Evolutionary conservation across 108 stramenopile genomes (phyloP).

Genomic region (Fragilariopsis cylindrus): DNA sequence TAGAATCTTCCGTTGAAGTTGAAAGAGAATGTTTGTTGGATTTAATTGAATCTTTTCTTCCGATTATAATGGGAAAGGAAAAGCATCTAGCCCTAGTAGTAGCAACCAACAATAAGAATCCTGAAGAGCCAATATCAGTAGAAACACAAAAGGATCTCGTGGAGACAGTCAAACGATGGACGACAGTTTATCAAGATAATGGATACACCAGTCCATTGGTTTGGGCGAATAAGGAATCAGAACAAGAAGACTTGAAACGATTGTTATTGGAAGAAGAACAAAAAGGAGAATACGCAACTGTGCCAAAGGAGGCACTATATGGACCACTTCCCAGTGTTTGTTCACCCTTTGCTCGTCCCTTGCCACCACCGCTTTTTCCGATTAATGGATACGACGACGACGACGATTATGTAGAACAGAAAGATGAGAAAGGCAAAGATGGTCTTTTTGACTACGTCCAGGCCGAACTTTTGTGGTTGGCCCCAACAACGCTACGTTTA

Average conservation of each 20-base stretch:
- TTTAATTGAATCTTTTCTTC: conserved; percentile 39
- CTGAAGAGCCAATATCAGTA: conserved; percentile 20
- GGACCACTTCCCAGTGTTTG: conserved; percentile 34
- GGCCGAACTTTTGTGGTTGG: conserved; percentile 78
- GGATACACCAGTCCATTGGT: conserved; percentile 39
- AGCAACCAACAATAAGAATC: conserved; percentile 14
- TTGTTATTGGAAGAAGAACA: conserved; percentile 13
- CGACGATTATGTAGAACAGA: conserved; percentile 34
- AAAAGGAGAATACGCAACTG: conserved; percentile 2
- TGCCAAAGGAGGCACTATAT: conserved; percentile 13
- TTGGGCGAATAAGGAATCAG: conserved; percentile 34
- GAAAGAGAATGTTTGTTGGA: conserved; percentile 38
- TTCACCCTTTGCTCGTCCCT: conserved; percentile 48
- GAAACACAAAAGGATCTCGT: conserved; percentile 28
- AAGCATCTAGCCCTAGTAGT: conserved; percentile 15
- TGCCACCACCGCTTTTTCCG: conserved; percentile 50
- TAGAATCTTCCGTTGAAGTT: neutral
- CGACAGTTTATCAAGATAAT: conserved; percentile 26
- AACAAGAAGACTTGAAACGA: conserved; percentile 18
- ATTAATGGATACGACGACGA: conserved; percentile 33
- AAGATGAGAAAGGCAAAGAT: conserved; percentile 30
- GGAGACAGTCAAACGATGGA: conserved; percentile 28
- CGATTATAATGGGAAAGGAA: conserved; percentile 34
- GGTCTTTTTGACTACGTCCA: conserved; percentile 57
- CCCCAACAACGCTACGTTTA: conserved; percentile 64